phyloP scores from a whole-genome alignment of 2,329 filamentous ascomycete genomes.

The Beauveria asiatica region DNA sequence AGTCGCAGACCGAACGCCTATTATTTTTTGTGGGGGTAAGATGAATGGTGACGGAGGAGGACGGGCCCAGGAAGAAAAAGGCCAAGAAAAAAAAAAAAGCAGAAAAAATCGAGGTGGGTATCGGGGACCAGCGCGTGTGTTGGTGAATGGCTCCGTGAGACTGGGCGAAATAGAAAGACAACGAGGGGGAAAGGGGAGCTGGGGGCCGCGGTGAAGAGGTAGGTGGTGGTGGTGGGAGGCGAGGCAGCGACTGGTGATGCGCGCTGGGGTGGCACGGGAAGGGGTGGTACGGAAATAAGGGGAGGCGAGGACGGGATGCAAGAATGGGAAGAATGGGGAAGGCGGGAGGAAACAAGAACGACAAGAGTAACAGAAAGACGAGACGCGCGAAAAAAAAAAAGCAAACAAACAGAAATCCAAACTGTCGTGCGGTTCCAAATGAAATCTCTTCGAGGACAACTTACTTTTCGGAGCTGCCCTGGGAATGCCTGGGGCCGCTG shows the following conservation, averaged over 20 bases:
- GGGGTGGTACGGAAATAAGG: slow-evolving; percentile 1
- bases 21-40: not conserved
- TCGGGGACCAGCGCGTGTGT: not conserved
- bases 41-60: not conserved
- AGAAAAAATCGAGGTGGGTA: not conserved
- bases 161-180: not conserved
- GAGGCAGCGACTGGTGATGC: not conserved
- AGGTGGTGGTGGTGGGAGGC: not conserved
- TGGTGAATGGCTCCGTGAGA: not conserved
- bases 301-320: not conserved
- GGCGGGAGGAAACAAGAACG: slow-evolving; percentile 7
- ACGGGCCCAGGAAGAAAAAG: not conserved
- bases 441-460: slow-evolving; percentile 20
- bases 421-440: no score
- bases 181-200: not conserved
- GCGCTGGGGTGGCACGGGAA: not conserved
- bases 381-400: no score
- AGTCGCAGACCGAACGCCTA: slow-evolving; percentile 1
- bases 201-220: not conserved
- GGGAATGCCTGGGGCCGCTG: slow-evolving; percentile 38
- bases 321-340: slow-evolving; percentile 4
- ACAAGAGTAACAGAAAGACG: not conserved
- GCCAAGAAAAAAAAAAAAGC: not conserved
- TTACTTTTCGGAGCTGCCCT: slow-evolving; percentile 46
- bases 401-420: no score